phyloP scores from a whole-genome alignment of 805 yeast genomes.

The Blastobotrys americana region DNA sequence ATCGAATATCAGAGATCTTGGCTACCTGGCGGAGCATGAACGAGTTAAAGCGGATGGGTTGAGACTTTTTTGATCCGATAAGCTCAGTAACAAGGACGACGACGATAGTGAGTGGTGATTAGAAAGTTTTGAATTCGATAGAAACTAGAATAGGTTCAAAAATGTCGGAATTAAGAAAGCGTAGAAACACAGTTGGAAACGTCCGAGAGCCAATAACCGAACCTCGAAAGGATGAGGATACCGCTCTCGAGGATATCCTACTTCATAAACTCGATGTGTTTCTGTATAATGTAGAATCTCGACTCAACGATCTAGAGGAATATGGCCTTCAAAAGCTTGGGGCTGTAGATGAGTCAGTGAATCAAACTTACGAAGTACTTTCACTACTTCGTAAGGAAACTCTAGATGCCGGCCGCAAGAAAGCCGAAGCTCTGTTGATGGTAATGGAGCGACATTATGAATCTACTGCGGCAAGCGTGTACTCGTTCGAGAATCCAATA shows the following conservation, averaged over 20 bases:
- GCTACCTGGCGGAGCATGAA: no score
- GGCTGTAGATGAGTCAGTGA: conserved; percentile 28
- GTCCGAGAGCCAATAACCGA: background rate
- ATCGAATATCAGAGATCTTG: no score
- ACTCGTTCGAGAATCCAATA: background rate
- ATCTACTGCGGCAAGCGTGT: background rate
- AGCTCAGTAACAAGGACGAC: no score
- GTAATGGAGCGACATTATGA: conserved; percentile 26
- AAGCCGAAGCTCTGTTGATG: conserved; percentile 29
- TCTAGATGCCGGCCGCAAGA: conserved; percentile 27
- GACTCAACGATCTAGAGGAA: conserved; percentile 30
- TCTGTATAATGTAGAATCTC: conserved; percentile 19
- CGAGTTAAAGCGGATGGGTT: no score
- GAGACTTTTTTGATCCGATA: no score
- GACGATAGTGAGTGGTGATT: no score
- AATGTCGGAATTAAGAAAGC: background rate
- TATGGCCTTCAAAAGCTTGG: conserved; percentile 25
- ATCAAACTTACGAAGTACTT: conserved; percentile 24
- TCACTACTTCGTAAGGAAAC: conserved; percentile 27
- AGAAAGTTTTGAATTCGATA: no score
- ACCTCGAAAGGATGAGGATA: background rate
- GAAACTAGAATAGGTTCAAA: background rate
- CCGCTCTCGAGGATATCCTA: conserved; percentile 12
- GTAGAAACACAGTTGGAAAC: background rate
- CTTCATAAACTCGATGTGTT: conserved; percentile 17